phyloP scores from a whole-genome alignment of 1,139 yeast genomes.

The Diutina rugosa region DNA sequence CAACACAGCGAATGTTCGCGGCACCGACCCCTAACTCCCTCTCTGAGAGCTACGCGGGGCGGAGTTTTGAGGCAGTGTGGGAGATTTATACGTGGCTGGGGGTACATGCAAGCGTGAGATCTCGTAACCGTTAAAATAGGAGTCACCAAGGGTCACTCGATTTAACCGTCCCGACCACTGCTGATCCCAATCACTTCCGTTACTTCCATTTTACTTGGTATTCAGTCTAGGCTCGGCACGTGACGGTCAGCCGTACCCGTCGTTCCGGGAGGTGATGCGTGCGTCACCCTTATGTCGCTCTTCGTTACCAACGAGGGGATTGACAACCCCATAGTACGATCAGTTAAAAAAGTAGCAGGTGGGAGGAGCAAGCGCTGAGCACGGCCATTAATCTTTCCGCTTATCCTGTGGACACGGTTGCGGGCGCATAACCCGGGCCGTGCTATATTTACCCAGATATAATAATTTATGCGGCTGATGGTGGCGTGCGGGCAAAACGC shows the following conservation, averaged over 20 bases:
- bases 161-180: no score
- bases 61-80: no score
- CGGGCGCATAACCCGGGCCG: background rate
- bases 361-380: background rate
- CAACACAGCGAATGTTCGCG: background rate
- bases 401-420: background rate
- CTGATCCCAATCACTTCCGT: no score
- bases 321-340: no score
- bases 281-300: no score
- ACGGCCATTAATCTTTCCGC: no score
- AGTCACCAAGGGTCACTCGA: background rate
- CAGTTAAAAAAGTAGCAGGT: background rate
- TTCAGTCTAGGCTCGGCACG: background rate
- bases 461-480: background rate
- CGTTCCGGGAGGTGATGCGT: background rate
- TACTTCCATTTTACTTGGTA: no score
- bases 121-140: background rate
- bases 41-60: background rate
- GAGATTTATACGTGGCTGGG: background rate
- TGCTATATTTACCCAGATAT: background rate
- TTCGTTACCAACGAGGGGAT: no score
- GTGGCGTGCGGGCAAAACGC: background rate
- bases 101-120: no score
- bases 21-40: background rate
- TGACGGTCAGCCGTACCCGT: background rate